Evolutionary conservation across 2,329 filamentous ascomycete genomes (phyloP).

Genomic region (Hymenotorrendiella dingleyae): DNA sequence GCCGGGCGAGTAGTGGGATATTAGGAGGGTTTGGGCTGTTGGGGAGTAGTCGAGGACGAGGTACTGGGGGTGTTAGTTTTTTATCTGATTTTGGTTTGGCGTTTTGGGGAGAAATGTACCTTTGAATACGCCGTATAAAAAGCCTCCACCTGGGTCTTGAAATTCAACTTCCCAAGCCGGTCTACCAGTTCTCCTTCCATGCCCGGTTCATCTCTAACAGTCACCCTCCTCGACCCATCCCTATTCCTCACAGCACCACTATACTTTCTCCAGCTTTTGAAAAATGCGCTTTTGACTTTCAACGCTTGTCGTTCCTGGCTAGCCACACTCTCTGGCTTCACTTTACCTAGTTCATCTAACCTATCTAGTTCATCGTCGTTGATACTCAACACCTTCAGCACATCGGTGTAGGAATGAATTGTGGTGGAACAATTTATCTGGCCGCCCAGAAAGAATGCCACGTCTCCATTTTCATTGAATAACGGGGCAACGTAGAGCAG

Average conservation of each 20-base stretch:
- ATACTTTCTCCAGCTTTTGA: slow-evolving; percentile 26
- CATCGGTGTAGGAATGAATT: slow-evolving; percentile 43
- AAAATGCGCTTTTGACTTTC: slow-evolving; percentile 19
- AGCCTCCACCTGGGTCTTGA: slow-evolving; percentile 34
- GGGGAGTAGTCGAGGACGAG: slow-evolving; percentile 33
- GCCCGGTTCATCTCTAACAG: slow-evolving; percentile 29
- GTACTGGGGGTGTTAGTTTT: slow-evolving; percentile 26
- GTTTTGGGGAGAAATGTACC: slow-evolving; percentile 19
- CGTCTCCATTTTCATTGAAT: slow-evolving; percentile 40
- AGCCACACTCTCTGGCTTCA: slow-evolving; percentile 17
- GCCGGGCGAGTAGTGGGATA: slow-evolving; percentile 42
- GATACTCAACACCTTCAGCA: slow-evolving; percentile 42
- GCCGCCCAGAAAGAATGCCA: slow-evolving; percentile 48
- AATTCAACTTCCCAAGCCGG: slow-evolving; percentile 31
- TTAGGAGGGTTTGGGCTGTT: slow-evolving; percentile 28
- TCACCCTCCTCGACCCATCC: slow-evolving; percentile 1
- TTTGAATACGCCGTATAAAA: slow-evolving; percentile 41
- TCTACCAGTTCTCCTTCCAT: slow-evolving; percentile 37
- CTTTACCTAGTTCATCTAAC: slow-evolving; percentile 14
- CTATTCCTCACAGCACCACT: background rate
- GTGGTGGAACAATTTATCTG: slow-evolving; percentile 53
- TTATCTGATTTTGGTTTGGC: background rate
- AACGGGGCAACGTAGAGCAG: slow-evolving; percentile 49
- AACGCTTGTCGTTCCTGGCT: slow-evolving; percentile 1
- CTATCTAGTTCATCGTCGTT: slow-evolving; percentile 31